Percentiles rank a stretch among this genome's conserved stretches.
These are phyloP conservation scores for Picocystis sp. DNA, from an alignment of 163 green algal genomes.

Conservation along the genomic window DNA sequence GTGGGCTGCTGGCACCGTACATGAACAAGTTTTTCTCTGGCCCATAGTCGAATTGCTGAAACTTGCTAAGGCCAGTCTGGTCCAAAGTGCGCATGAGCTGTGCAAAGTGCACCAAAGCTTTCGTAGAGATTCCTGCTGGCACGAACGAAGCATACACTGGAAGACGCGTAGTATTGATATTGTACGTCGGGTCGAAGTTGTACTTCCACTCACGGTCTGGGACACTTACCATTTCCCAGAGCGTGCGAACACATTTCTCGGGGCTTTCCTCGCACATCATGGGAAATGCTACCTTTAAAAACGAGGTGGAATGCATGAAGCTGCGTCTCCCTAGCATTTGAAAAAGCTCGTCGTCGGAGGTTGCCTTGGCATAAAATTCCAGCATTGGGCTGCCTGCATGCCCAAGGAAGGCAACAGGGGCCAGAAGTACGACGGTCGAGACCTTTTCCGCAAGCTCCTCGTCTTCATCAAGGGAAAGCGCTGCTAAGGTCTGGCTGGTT, in stretches of 20 bases:
- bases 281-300: too few species aligned
- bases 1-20: constrained; percentile 31
- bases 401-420: constrained; percentile 38
- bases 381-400: constrained; percentile 19
- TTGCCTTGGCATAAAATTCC: too few species aligned
- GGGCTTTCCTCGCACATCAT: too few species aligned
- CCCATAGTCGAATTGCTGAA: constrained; percentile 15
- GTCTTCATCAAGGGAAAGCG: constrained; percentile 10
- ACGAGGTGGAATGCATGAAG: too few species aligned
- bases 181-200: constrained; percentile 8
- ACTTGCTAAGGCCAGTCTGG: constrained; percentile 1
- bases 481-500: constrained; percentile 41
- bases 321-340: too few species aligned
- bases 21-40: constrained; percentile 23
- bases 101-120: constrained; percentile 44
- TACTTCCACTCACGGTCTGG: too few species aligned
- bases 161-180: constrained; percentile 37
- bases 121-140: constrained; percentile 22
- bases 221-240: too few species aligned
- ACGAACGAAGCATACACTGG: constrained; percentile 40
- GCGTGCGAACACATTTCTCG: too few species aligned
- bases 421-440: constrained; percentile 35
- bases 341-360: too few species aligned
- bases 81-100: constrained; percentile 25
- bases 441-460: constrained; percentile 6